A percentile compares a stretch with the other conserved stretches of the same genome.
phyloP scores from a whole-genome alignment of 2,329 filamentous ascomycete species.

The Venturia carpophila region DNA sequence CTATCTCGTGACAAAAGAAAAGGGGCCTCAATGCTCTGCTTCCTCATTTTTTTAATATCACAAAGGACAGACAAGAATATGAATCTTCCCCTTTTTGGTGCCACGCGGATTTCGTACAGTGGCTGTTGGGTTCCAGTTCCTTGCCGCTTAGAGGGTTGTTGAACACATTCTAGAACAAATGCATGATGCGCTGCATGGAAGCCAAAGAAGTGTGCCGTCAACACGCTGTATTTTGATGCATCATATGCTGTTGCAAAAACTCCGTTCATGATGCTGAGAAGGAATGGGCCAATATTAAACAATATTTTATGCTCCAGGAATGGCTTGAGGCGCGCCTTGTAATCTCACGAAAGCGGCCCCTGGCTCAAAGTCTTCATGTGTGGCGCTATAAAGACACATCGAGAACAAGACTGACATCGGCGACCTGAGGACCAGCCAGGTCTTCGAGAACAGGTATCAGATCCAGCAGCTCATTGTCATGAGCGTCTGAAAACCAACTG shows the following conservation, averaged over 20 bases:
- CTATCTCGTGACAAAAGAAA: neutral
- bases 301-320: slow-evolving; percentile 6
- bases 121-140: neutral
- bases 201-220: slow-evolving; percentile 1
- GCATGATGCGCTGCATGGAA: slow-evolving; percentile 7
- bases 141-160: neutral
- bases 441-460: slow-evolving; percentile 98
- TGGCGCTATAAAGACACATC: slow-evolving; percentile 54
- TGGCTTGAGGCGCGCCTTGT: neutral
- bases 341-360: neutral
- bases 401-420: slow-evolving; percentile 94
- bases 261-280: slow-evolving; percentile 10
- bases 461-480: slow-evolving; percentile 97
- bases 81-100: neutral
- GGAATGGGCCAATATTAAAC: slow-evolving; percentile 1
- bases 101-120: neutral
- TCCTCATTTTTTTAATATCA: neutral
- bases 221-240: slow-evolving; percentile 8
- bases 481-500: slow-evolving; percentile 99
- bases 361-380: neutral
- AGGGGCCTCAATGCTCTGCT: neutral
- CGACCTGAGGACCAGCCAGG: slow-evolving; percentile 76
- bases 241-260: slow-evolving; percentile 13
- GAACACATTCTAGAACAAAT: neutral
- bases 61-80: slow-evolving; percentile 1